Percentiles rank a stretch among this genome's conserved stretches.
phyloP scores from a whole-genome alignment of 179 eudicot species.

The Corrigiola litoralis region DNA sequence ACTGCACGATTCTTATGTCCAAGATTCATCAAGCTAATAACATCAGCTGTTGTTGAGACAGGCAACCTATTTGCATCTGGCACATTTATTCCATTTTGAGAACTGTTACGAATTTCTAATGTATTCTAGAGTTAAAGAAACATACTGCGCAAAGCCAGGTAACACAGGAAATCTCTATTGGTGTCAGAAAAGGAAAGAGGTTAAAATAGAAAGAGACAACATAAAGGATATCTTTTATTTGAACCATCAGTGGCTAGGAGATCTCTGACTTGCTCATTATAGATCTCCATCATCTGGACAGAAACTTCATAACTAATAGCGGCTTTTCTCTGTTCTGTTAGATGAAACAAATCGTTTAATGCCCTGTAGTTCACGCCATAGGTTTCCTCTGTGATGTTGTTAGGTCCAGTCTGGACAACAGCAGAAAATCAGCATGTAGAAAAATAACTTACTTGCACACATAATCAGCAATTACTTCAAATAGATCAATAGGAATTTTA shows the following conservation, averaged over 20 bases:
- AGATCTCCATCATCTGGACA: slow-evolving; percentile 99
- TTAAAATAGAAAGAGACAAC: neutral
- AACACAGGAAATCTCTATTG: neutral
- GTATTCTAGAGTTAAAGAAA: slow-evolving; percentile 58
- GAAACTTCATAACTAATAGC: slow-evolving; percentile 75
- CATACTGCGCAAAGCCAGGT: neutral
- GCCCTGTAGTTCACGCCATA: slow-evolving; percentile 96
- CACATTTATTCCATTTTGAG: slow-evolving; percentile 82
- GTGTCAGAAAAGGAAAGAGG: neutral
- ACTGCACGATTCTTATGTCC: slow-evolving; percentile 92
- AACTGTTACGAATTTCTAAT: slow-evolving; percentile 89
- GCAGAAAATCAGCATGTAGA: neutral
- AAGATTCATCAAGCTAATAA: slow-evolving; percentile 73
- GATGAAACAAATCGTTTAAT: slow-evolving; percentile 68
- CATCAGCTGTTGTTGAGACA: slow-evolving; percentile 78
- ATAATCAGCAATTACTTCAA: neutral
- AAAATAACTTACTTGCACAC: neutral
- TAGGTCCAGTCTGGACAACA: slow-evolving; percentile 73
- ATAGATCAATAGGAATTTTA: slow-evolving; percentile 10
- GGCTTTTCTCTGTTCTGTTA: slow-evolving; percentile 73
- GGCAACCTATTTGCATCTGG: slow-evolving; percentile 89
- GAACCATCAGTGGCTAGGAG: slow-evolving; percentile 80
- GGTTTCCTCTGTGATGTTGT: slow-evolving; percentile 62
- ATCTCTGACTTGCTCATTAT: slow-evolving; percentile 98
- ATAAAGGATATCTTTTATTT: slow-evolving; percentile 89